Percentiles rank a stretch among this genome's conserved stretches.
phyloP scores from a whole-genome alignment of 805 yeast species.

The Metschnikowia anglica region DNA sequence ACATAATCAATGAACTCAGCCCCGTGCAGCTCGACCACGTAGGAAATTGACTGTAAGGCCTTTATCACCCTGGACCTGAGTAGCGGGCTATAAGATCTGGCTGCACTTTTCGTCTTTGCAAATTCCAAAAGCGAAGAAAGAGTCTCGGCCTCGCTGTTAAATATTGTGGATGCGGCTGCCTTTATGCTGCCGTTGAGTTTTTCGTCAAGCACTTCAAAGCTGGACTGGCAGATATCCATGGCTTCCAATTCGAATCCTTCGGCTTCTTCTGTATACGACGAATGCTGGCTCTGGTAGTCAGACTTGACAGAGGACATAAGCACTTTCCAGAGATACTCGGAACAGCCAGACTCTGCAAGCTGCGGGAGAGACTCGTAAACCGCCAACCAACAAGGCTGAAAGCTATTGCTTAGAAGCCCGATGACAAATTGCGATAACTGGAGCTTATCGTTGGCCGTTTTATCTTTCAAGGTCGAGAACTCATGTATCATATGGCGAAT shows the following conservation, averaged over 20 bases:
- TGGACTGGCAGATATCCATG: slow-evolving; percentile 13
- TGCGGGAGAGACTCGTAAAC: slow-evolving; percentile 59
- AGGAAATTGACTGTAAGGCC: slow-evolving; percentile 57
- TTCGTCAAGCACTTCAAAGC: slow-evolving; percentile 47
- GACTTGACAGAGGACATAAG: slow-evolving; percentile 35
- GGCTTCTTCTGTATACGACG: slow-evolving; percentile 14
- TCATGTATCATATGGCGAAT: slow-evolving; percentile 56
- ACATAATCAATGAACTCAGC: slow-evolving; percentile 52
- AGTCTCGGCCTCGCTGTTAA: slow-evolving; percentile 32
- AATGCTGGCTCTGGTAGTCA: slow-evolving; percentile 23
- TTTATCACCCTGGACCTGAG: slow-evolving; percentile 58
- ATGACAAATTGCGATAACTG: slow-evolving; percentile 25
- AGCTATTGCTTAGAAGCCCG: slow-evolving; percentile 71
- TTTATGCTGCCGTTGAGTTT: slow-evolving; percentile 45
- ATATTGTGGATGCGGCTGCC: slow-evolving; percentile 23
- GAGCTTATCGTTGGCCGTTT: slow-evolving; percentile 2
- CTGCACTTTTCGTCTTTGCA: slow-evolving; percentile 25
- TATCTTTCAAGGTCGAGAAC: slow-evolving; percentile 23
- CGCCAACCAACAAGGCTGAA: slow-evolving; percentile 85
- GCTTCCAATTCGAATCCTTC: slow-evolving; percentile 3
- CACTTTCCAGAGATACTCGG: slow-evolving; percentile 55
- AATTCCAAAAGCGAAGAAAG: slow-evolving; percentile 38
- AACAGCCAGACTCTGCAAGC: slow-evolving; percentile 32
- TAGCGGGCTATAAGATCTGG: slow-evolving; percentile 35
- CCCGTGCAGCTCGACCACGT: slow-evolving; percentile 66